Base-by-base conservation (phyloP, 208 protist genomes). In the Strigomonas culicis region DNA sequence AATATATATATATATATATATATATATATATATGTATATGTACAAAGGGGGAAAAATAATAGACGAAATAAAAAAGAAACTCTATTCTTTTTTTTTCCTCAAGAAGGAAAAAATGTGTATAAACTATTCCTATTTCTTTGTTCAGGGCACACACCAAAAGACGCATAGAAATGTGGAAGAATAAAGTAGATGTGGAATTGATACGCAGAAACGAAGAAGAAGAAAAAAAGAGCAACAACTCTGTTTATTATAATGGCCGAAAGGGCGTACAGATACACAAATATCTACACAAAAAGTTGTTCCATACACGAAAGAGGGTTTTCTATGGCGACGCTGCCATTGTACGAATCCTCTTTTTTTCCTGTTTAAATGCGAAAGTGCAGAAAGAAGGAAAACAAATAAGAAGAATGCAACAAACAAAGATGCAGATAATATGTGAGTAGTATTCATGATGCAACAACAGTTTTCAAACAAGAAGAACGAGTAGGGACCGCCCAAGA, bases 301-400 rank as follows among this genome's bases (percentile, higher is more conserved):
- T 22, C n/a, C 30, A 66, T 56, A 66, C 10, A 47, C 36, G 21
- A 44, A 47, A 25, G n/a, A n/a, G n/a, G n/a, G n/a, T n/a, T n/a
- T n/a, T n/a, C n/a, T n/a, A n/a, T n/a, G n/a, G n/a, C n/a, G n/a
- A n/a, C n/a, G n/a, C n/a, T n/a, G n/a, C n/a, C n/a, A n/a, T n/a
- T n/a, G n/a, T n/a, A n/a, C n/a, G n/a, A n/a, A n/a, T n/a, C n/a
- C n/a, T n/a, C n/a, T n/a, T n/a, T n/a, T n/a, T n/a, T n/a, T n/a
- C n/a, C n/a, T n/a, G n/a, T n/a, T n/a, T n/a, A n/a, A n/a, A n/a
- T n/a, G n/a, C n/a, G 39, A 39, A 59, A 43, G 39, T n/a, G 41
- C 27, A 59, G 32, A 36, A 50, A 64, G 25, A 74, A 68, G 24
- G 46, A 64, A 49, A 36, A 8, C 1, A 61, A 74, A 52, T 46